Evolutionary conservation across 257 asterid species (phyloP).

Genomic region (Buddleja alternifolia): DNA sequence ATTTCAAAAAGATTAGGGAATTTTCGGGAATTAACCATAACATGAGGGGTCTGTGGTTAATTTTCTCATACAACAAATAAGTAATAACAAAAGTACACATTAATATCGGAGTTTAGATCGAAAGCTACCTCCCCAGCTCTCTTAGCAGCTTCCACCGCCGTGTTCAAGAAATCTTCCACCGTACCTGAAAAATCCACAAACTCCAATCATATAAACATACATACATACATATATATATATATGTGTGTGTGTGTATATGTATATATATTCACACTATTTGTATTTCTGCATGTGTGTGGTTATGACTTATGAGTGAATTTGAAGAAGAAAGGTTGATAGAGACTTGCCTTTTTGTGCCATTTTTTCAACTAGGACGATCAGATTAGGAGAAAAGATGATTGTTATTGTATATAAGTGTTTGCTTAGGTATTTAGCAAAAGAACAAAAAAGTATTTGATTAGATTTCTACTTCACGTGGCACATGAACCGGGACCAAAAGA

Average conservation of each 20-base stretch:
- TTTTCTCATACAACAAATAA: too few relatives aligned
- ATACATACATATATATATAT: not conserved
- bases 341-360: slow-evolving; percentile 54
- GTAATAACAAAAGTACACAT: not conserved
- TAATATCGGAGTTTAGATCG: too few relatives aligned
- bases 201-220: not conserved
- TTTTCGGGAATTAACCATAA: too few relatives aligned
- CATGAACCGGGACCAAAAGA: not conserved
- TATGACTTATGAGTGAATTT: not conserved
- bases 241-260: not conserved
- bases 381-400: not conserved
- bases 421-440: too few relatives aligned
- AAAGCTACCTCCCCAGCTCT: slow-evolving; percentile 75
- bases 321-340: not conserved
- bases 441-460: too few relatives aligned
- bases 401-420: too few relatives aligned
- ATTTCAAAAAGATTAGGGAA: too few relatives aligned
- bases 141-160: slow-evolving; percentile 63
- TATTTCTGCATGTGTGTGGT: not conserved
- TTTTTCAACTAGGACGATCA: slow-evolving; percentile 16
- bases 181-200: slow-evolving; percentile 34
- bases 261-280: not conserved
- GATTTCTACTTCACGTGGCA: not conserved
- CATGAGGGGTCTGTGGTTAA: too few relatives aligned
- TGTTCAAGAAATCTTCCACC: slow-evolving; percentile 50